Evolutionary conservation across 2,329 filamentous ascomycete species (phyloP).

Genomic region (Sporothrix inflata): DNA sequence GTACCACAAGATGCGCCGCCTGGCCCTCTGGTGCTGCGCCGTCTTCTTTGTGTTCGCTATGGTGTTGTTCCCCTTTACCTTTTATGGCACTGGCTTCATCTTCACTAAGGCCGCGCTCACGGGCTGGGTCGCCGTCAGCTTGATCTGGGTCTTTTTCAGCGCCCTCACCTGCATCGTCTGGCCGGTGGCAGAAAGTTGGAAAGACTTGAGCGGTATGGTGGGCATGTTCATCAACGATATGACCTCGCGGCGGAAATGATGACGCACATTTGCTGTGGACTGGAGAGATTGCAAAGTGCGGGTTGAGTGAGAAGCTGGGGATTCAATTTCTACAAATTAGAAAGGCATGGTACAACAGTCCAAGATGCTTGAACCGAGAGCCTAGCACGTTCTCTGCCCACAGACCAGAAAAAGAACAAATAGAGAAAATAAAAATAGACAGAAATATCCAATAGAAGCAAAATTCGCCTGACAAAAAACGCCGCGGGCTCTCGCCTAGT

Average conservation of each 20-base stretch:
- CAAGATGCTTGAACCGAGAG: not conserved
- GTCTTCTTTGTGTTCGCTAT: constrained; percentile 44
- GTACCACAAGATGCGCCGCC: constrained; percentile 42
- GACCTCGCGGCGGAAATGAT: not conserved
- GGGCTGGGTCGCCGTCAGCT: constrained; percentile 44
- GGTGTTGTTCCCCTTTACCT: constrained; percentile 45
- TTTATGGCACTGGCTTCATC: constrained; percentile 43
- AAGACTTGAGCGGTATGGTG: constrained; percentile 19
- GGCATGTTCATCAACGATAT: constrained; percentile 19
- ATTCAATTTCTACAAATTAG: constrained; percentile 5
- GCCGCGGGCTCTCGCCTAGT: constrained; percentile 25
- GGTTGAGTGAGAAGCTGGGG: not conserved
- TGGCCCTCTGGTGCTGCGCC: constrained; percentile 44
- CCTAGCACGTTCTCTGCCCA: not conserved
- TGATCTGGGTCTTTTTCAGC: constrained; percentile 47
- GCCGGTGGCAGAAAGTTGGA: constrained; percentile 44
- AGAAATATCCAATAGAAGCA: not conserved
- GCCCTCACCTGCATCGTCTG: constrained; percentile 46
- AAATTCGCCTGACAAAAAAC: constrained; percentile 16
- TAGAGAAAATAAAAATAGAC: not conserved
- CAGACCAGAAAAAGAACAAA: not conserved
- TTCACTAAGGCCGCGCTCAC: constrained; percentile 40
- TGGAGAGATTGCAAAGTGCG: not conserved
- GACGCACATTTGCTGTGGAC: not conserved
- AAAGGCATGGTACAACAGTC: not conserved